These are phyloP conservation scores for Psophocarpus tetragonolobus DNA, from an alignment of 306 rosid genomes.

Conservation along the genomic window DNA sequence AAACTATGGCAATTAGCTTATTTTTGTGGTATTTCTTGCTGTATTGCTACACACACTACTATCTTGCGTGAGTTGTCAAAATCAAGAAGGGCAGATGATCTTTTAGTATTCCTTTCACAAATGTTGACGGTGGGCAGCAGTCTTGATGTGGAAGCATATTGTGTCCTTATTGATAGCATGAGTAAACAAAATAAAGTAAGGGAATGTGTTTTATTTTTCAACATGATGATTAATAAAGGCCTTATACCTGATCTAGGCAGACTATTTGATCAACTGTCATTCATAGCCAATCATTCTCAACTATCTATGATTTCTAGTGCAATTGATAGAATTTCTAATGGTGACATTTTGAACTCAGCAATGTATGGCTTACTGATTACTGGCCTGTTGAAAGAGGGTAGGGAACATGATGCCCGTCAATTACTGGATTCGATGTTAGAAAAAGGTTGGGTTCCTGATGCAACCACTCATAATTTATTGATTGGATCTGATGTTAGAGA, in stretches of 20 bases:
- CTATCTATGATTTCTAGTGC: constrained; percentile 54
- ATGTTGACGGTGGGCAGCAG: constrained; percentile 60
- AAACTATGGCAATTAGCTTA: constrained; percentile 55
- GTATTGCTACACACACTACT: constrained; percentile 48
- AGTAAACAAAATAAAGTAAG: constrained; percentile 47
- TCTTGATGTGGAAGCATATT: constrained; percentile 60
- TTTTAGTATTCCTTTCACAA: constrained; percentile 53
- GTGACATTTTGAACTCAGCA: constrained; percentile 49
- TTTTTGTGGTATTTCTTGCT: constrained; percentile 54
- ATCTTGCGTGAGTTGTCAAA: constrained; percentile 60
- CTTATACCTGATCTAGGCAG: constrained; percentile 60
- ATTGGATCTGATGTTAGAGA: constrained; percentile 58
- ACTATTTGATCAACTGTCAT: constrained; percentile 55
- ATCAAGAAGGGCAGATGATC: constrained; percentile 42
- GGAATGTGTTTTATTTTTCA: constrained; percentile 60
- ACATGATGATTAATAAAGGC: constrained; percentile 64
- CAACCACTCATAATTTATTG: constrained; percentile 72
- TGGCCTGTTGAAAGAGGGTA: constrained; percentile 85
- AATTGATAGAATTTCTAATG: constrained; percentile 40
- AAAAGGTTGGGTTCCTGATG: constrained; percentile 87
- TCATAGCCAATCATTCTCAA: constrained; percentile 54
- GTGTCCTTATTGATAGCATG: constrained; percentile 65
- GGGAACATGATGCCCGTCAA: constrained; percentile 47
- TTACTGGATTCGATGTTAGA: constrained; percentile 84
- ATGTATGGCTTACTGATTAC: constrained; percentile 58